Percentiles rank a stretch among this genome's conserved stretches.
Evolutionary conservation across 2,329 filamentous ascomycete species (phyloP).

Genomic region (Arachnomyces sp.): DNA sequence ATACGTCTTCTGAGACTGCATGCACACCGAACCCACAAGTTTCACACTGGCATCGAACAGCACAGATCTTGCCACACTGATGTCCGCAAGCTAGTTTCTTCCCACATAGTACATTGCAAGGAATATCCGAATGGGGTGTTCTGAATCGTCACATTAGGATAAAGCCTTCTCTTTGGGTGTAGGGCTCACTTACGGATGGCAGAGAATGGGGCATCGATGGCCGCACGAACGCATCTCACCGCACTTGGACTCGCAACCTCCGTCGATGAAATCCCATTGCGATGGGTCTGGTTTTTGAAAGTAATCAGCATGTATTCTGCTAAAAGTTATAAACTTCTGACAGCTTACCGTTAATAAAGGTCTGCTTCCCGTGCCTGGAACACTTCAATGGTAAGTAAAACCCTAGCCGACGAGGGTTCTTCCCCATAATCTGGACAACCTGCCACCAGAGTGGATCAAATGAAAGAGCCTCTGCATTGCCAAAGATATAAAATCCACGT

Average conservation of each 20-base stretch:
- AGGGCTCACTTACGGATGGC: constrained; percentile 41
- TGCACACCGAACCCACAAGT: constrained; percentile 10
- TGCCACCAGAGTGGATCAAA: constrained; percentile 44
- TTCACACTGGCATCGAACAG: constrained; percentile 24
- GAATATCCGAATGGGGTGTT: constrained; percentile 30
- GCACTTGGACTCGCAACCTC: constrained; percentile 47
- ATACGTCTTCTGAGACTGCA: constrained; percentile 1
- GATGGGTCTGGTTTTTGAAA: constrained; percentile 29
- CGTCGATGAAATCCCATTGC: constrained; percentile 47
- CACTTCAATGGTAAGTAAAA: constrained; percentile 57
- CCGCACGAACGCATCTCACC: constrained; percentile 39
- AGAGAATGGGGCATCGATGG: constrained; percentile 44
- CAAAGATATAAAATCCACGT: constrained; percentile 76
- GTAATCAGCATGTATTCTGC: constrained; percentile 5
- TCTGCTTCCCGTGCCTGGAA: constrained; percentile 46
- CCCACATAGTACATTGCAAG: constrained; percentile 27
- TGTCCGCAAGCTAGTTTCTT: constrained; percentile 32
- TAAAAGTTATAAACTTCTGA: constrained; percentile 8
- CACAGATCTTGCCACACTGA: constrained; percentile 26
- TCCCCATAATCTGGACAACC: constrained; percentile 38
- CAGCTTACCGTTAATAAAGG: constrained; percentile 39
- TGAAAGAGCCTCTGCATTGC: constrained; percentile 54
- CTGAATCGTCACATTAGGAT: constrained; percentile 15
- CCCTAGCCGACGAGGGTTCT: constrained; percentile 30
- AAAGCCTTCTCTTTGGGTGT: constrained; percentile 2